Conservation (phyloP, 1,139 yeast genomes). For the Sporopachydermia cereana region DNA sequence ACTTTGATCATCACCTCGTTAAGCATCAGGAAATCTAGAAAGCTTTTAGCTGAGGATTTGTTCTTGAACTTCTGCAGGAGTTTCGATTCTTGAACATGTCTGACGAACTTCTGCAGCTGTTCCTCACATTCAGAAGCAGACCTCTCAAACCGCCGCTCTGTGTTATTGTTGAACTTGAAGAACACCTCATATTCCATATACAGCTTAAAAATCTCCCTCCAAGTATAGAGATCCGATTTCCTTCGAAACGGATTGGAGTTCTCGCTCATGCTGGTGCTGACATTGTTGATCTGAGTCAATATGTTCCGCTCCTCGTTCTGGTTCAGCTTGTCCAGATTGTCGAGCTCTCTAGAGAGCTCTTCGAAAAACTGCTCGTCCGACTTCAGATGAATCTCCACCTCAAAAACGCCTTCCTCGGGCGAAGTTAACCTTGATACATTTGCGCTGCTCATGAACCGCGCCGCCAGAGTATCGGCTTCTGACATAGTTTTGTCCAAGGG, state of each 20-base stretch:
- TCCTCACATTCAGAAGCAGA: conserved; percentile 8
- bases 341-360: conserved; percentile 46
- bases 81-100: conserved; percentile 31
- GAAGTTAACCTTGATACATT: neutral
- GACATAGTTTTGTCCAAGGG: neutral
- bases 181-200: conserved; percentile 60
- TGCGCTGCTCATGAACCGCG: neutral
- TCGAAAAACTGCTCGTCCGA: conserved; percentile 42
- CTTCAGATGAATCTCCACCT: conserved; percentile 24
- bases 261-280: conserved; percentile 30
- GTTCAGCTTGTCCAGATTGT: conserved; percentile 36
- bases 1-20: conserved; percentile 47
- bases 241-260: conserved; percentile 29
- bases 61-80: conserved; percentile 36
- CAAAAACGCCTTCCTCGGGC: conserved; percentile 5
- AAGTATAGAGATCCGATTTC: conserved; percentile 48
- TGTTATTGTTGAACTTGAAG: conserved; percentile 19
- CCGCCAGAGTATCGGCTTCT: neutral
- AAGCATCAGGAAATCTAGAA: conserved; percentile 37
- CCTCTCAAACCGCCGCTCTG: neutral
- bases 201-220: conserved; percentile 57
- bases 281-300: conserved; percentile 30
- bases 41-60: conserved; percentile 36
- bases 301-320: conserved; percentile 34
- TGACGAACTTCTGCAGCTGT: conserved; percentile 31